These are phyloP conservation scores for Pleoardoris graminearum DNA, from an alignment of 2,329 filamentous ascomycete genomes.

Conservation along the genomic window DNA sequence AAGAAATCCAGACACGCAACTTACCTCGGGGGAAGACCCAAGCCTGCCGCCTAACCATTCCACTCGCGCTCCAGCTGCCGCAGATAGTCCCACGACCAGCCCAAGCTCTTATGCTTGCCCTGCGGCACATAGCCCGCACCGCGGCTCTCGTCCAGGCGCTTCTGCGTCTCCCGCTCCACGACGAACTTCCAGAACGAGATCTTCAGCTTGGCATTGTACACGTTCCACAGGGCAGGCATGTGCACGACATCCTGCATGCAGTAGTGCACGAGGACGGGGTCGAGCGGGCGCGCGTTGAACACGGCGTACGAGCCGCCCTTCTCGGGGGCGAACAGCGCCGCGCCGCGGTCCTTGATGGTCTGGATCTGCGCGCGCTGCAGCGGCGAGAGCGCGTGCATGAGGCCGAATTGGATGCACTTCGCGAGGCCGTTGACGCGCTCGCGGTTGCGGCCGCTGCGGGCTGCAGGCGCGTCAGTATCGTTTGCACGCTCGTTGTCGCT, in stretches of 20 bases:
- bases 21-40: too few relatives aligned
- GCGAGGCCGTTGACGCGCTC: not conserved
- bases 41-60: not conserved
- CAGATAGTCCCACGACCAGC: not conserved
- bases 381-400: slow-evolving; percentile 3
- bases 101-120: not conserved
- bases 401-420: not conserved
- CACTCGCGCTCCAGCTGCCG: not conserved
- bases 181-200: slow-evolving; percentile 1
- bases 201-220: not conserved
- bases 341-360: not conserved
- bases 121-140: not conserved
- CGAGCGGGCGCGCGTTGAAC: not conserved
- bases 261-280: not conserved
- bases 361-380: slow-evolving; percentile 26
- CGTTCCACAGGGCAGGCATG: slow-evolving; percentile 1
- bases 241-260: slow-evolving; percentile 1
- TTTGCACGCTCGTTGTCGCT: not conserved
- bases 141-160: not conserved
- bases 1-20: not conserved
- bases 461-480: not conserved
- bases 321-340: not conserved
- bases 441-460: slow-evolving; percentile 4
- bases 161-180: not conserved
- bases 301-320: not conserved